These are phyloP conservation scores for Cladophialophora immunda DNA, from an alignment of 2,329 filamentous ascomycete species.

Conservation along the genomic window DNA sequence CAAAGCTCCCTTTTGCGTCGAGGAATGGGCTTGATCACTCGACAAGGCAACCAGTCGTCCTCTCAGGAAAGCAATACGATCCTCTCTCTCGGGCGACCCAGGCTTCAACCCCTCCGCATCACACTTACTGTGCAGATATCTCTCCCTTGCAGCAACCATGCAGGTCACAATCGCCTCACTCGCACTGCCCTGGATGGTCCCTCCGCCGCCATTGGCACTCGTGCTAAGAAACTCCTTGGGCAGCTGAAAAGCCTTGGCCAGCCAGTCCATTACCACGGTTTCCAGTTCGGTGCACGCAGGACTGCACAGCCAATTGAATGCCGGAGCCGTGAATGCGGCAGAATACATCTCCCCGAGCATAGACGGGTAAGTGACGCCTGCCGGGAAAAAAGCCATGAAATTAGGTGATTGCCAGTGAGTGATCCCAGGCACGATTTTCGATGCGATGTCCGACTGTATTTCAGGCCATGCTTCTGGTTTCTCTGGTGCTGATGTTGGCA, in stretches of 20 bases:
- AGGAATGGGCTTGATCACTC: conserved; percentile 81
- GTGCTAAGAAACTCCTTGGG: conserved; percentile 78
- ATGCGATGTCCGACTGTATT: conserved; percentile 84
- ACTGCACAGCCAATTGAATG: conserved; percentile 97
- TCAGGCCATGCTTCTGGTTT: conserved; percentile 75
- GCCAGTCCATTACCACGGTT: conserved; percentile 91
- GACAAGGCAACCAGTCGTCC: conserved; percentile 81
- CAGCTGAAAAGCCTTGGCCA: conserved; percentile 77
- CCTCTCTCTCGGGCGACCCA: conserved; percentile 68
- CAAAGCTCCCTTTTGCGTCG: conserved; percentile 85
- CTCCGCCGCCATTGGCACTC: conserved; percentile 73
- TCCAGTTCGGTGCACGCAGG: conserved; percentile 93
- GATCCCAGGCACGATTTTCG: conserved; percentile 87
- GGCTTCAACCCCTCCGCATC: conserved; percentile 57
- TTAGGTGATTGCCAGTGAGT: conserved; percentile 96
- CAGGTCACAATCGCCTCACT: conserved; percentile 87
- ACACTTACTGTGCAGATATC: conserved; percentile 71
- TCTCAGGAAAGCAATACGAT: conserved; percentile 72
- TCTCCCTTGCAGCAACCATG: conserved; percentile 86
- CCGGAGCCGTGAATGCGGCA: conserved; percentile 84
- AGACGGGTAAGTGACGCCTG: conserved; percentile 78
- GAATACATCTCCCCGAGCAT: conserved; percentile 94
- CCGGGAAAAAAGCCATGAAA: conserved; percentile 96
- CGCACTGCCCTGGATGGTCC: conserved; percentile 93
- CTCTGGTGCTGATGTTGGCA: conserved; percentile 74